Percentiles rank a stretch among this genome's conserved stretches.
Conservation (phyloP, 148 eudicot species). For the Tetragonia tetragonoides region DNA sequence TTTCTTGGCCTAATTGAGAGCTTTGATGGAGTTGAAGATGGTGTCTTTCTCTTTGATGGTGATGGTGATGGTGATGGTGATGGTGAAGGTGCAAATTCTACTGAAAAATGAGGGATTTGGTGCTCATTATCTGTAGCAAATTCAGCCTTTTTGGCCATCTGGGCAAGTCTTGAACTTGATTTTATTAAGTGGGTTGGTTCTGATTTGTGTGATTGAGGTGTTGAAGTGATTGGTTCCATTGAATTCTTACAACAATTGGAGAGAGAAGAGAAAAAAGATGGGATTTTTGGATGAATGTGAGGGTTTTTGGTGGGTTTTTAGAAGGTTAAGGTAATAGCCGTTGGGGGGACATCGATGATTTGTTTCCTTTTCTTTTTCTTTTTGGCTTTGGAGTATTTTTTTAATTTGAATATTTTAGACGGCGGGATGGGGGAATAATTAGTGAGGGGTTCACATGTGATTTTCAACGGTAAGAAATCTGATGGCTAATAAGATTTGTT, state of each 20-base stretch:
- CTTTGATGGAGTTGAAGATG: slow-evolving; percentile 41
- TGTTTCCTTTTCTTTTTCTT: slow-evolving; percentile 1
- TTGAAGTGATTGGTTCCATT: slow-evolving; percentile 37
- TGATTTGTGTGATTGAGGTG: slow-evolving; percentile 42
- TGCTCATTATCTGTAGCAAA: slow-evolving; percentile 27
- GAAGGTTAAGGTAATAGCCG: slow-evolving; percentile 25
- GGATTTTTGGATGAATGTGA: not conserved
- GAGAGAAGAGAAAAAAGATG: not conserved
- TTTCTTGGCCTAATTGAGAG: slow-evolving; percentile 39
- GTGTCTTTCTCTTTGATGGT: slow-evolving; percentile 33
- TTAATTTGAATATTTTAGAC: not conserved
- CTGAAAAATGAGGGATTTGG: slow-evolving; percentile 41
- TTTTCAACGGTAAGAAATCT: slow-evolving; percentile 32
- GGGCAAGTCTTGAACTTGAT: slow-evolving; percentile 66
- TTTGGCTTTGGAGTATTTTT: slow-evolving; percentile 15
- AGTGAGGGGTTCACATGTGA: not conserved
- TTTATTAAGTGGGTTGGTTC: slow-evolving; percentile 34
- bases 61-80: slow-evolving; percentile 50
- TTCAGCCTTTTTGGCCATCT: slow-evolving; percentile 24
- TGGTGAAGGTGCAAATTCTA: slow-evolving; percentile 49
- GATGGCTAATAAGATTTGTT: not conserved
- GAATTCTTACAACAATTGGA: not conserved
- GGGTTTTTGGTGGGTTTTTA: not conserved
- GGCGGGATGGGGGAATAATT: no score
- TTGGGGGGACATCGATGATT: slow-evolving; percentile 28